Evolutionary conservation across 2,329 filamentous ascomycete species (phyloP), one percentile per base, ranked within the genome.

Genomic region (Scytalidium sp.): DNA sequence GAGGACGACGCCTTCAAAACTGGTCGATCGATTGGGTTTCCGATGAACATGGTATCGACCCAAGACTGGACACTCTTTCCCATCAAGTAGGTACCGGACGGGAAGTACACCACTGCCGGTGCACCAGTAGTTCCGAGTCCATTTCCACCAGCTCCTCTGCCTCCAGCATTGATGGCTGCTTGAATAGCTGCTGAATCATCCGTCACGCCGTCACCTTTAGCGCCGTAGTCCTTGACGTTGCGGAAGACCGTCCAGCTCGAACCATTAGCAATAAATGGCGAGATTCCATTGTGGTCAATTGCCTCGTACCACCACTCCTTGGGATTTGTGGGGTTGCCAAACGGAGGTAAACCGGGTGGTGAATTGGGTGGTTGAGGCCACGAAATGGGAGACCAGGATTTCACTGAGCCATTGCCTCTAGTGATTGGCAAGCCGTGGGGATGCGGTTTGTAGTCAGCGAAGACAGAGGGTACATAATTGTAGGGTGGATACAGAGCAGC

Each of bases 101-200:
- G 60, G 44, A 63, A 62, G 41, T 62, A 63, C 10, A 61, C 50
- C 3, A 58, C 47, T 9, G 58, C 58, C 2, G 79, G 79, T 2
- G 74, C 8, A n/a, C 32, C 32, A 20, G 41, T 47, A 3, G 58
- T 55, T 13, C 60, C 60, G 40, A 56, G 47, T 32, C 41, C 45
- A 32, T 48, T 50, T 11, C 32, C 6, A 7, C 32, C 32, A 36
- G 32, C 32, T 7, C 39, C 17, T 6, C 43, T 17, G 3, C 20
- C 21, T 3, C 43, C 46, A 2, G 19, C 32, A 29, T 27, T 49
- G 60, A 96, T 86, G 55, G 90, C 89, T 36, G 72, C 68, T 72
- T 96, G 96, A 78, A 97, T 95, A 51, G 90, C 88, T 1, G 70
- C 45, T 0, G 90, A 95, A 64, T 96, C 90, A 64, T 96, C 92